A percentile compares a stretch with the other conserved stretches of the same genome.
These are phyloP conservation scores for Prunus kanzakura DNA, from an alignment of 306 rosid genomes.

Conservation along the genomic window DNA sequence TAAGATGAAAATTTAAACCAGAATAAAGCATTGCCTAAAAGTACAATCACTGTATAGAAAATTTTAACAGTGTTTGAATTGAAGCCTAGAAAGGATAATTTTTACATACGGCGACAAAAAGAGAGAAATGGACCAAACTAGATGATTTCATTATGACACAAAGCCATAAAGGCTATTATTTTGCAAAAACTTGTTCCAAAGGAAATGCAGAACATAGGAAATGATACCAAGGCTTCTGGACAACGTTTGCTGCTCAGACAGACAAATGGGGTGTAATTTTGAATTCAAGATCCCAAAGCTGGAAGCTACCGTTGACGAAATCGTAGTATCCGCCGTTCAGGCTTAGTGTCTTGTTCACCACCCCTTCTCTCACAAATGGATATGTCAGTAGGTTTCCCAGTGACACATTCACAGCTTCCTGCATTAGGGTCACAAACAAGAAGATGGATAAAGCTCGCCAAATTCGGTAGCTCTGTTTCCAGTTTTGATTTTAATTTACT, in stretches of 20 bases:
- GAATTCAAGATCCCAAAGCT: constrained; percentile 81
- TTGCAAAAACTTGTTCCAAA: neutral
- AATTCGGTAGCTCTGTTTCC: neutral
- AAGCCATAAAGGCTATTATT: constrained; percentile 1
- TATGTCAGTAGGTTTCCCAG: constrained; percentile 75
- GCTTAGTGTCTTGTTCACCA: constrained; percentile 49
- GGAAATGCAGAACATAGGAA: neutral
- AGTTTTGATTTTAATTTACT: neutral
- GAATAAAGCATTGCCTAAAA: neutral
- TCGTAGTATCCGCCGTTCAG: constrained; percentile 84
- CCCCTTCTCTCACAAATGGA: constrained; percentile 70
- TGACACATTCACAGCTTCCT: constrained; percentile 99
- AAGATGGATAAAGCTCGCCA: neutral
- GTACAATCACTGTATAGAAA: neutral
- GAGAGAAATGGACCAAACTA: neutral
- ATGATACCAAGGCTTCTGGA: neutral
- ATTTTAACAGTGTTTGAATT: neutral
- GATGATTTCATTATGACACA: neutral
- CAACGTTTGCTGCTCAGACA: constrained; percentile 14
- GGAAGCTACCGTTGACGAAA: constrained; percentile 67
- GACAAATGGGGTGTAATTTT: constrained; percentile 38
- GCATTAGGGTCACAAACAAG: constrained; percentile 20
- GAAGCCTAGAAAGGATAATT: neutral
- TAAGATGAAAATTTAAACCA: neutral
- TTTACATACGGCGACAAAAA: neutral